Conservation (phyloP, 2,329 filamentous ascomycete genomes). For the Trichophyton equinum region DNA sequence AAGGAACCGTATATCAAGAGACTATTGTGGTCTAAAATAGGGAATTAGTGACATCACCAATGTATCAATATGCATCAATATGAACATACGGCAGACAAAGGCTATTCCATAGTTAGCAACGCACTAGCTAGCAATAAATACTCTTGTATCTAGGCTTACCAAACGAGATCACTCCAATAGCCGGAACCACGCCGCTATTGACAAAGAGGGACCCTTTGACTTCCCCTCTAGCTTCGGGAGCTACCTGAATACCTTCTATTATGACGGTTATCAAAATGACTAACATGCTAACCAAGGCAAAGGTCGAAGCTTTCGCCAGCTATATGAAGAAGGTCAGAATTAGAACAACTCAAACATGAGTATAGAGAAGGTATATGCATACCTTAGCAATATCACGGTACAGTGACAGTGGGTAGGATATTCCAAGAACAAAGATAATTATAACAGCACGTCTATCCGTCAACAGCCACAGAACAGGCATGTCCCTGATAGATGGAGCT, state of each 20-base stretch:
- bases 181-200: slow-evolving; percentile 82
- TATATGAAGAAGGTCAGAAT: slow-evolving; percentile 32
- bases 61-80: background rate
- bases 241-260: slow-evolving; percentile 65
- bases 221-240: slow-evolving; percentile 56
- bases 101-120: slow-evolving; percentile 34
- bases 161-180: slow-evolving; percentile 95
- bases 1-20: slow-evolving; percentile 95
- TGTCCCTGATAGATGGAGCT: slow-evolving; percentile 60
- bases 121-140: background rate
- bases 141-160: slow-evolving; percentile 42
- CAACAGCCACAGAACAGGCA: slow-evolving; percentile 69
- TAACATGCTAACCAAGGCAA: slow-evolving; percentile 85
- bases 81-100: slow-evolving; percentile 50
- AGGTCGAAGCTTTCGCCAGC: slow-evolving; percentile 89
- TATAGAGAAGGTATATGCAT: slow-evolving; percentile 19
- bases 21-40: slow-evolving; percentile 68
- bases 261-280: slow-evolving; percentile 82
- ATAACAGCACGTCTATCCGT: slow-evolving; percentile 74
- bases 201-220: slow-evolving; percentile 62
- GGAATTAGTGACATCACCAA: slow-evolving; percentile 10
- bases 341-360: background rate
- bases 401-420: slow-evolving; percentile 83
- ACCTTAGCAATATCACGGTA: slow-evolving; percentile 97
- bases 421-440: slow-evolving; percentile 68